phyloP scores from a whole-genome alignment of 805 yeast species.

The Ogataea dorogensis region DNA sequence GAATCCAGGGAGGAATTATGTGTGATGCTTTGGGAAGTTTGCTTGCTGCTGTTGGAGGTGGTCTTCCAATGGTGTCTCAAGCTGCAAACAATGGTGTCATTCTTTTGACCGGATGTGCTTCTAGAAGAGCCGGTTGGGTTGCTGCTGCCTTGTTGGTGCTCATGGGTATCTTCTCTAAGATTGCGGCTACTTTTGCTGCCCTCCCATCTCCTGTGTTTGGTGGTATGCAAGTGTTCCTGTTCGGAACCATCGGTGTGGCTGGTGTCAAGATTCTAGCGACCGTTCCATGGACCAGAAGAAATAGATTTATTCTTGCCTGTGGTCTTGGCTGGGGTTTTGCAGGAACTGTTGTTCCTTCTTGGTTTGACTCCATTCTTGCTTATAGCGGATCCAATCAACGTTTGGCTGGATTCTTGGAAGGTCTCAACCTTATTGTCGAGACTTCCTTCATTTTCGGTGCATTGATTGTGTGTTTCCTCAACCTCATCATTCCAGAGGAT shows the following conservation, averaged over 20 bases:
- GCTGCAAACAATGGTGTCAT: slow-evolving; percentile 90
- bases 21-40: slow-evolving; percentile 76
- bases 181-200: slow-evolving; percentile 71
- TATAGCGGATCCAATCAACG: slow-evolving; percentile 38
- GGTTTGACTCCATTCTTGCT: slow-evolving; percentile 42
- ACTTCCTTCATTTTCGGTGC: slow-evolving; percentile 31
- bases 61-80: slow-evolving; percentile 76
- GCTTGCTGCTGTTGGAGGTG: slow-evolving; percentile 66
- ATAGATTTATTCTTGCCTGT: slow-evolving; percentile 44
- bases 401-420: slow-evolving; percentile 41
- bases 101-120: slow-evolving; percentile 78
- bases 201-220: slow-evolving; percentile 71
- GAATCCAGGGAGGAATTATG: slow-evolving; percentile 80
- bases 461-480: slow-evolving; percentile 20
- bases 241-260: slow-evolving; percentile 37
- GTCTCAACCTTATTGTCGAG: slow-evolving; percentile 44
- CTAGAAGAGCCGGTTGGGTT: slow-evolving; percentile 41
- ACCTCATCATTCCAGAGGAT: slow-evolving; percentile 17
- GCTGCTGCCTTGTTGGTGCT: slow-evolving; percentile 67
- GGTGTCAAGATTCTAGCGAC: slow-evolving; percentile 35
- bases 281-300: slow-evolving; percentile 38
- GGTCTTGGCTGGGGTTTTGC: slow-evolving; percentile 44
- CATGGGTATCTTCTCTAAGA: slow-evolving; percentile 78
- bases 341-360: slow-evolving; percentile 38
- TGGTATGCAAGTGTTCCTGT: slow-evolving; percentile 56